These are phyloP conservation scores for Wickerhamia fluorescens DNA, from an alignment of 805 yeast genomes.

Conservation along the genomic window DNA sequence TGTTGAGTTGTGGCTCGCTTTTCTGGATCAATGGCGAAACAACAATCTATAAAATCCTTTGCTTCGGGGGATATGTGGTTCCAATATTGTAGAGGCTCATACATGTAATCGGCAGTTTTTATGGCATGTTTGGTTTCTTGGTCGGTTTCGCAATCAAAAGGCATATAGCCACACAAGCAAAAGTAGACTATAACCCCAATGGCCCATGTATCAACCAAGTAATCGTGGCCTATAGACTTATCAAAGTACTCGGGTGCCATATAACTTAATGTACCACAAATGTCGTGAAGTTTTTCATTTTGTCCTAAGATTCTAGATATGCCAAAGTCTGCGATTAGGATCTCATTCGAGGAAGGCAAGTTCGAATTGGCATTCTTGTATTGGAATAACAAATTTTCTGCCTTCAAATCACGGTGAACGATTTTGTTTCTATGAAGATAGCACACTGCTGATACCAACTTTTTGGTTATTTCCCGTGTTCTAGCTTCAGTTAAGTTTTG, in stretches of 20 bases:
- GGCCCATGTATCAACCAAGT: constrained; percentile 69
- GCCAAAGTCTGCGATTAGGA: constrained; percentile 59
- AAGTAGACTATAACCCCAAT: constrained; percentile 67
- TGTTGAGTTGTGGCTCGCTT: constrained; percentile 41
- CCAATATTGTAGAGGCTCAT: constrained; percentile 59
- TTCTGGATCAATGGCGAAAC: constrained; percentile 42
- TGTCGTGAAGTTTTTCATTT: constrained; percentile 31
- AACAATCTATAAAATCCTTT: constrained; percentile 48
- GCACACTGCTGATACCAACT: constrained; percentile 47
- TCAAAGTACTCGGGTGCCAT: constrained; percentile 66
- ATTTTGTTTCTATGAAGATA: constrained; percentile 54
- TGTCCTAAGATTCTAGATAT: constrained; percentile 41
- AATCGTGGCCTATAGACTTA: constrained; percentile 48
- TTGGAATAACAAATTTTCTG: constrained; percentile 58
- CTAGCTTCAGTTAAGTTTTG: constrained; percentile 41
- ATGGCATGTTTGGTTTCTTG: constrained; percentile 63
- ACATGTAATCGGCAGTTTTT: constrained; percentile 46
- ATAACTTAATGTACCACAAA: constrained; percentile 67
- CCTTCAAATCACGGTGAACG: constrained; percentile 67
- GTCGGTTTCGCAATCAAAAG: constrained; percentile 68
- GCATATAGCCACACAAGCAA: constrained; percentile 67
- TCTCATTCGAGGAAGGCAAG: constrained; percentile 20
- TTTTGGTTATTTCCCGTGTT: constrained; percentile 42
- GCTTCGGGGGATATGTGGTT: constrained; percentile 44
- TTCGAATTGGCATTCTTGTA: constrained; percentile 19